A percentile compares a stretch with the other conserved stretches of the same genome.
Conservation (phyloP, 345 rosid genomes). For the Moricandia moricandioides region DNA sequence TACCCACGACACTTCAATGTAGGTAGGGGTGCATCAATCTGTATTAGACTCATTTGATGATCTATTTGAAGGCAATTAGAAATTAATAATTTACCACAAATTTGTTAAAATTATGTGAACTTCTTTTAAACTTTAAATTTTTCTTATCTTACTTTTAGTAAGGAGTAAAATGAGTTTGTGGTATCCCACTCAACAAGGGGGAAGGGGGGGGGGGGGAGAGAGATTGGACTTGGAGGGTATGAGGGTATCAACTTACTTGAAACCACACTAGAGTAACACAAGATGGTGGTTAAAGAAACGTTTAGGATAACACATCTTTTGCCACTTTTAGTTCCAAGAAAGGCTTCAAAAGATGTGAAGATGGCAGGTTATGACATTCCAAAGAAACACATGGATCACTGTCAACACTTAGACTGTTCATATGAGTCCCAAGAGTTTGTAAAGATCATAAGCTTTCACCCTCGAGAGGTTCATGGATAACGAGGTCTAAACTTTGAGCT, state of each 20-base stretch:
- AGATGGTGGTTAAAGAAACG: constrained; percentile 12
- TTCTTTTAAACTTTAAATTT: no score
- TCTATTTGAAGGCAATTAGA: no score
- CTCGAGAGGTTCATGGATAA: constrained; percentile 28
- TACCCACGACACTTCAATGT: not conserved
- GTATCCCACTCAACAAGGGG: constrained; percentile 34
- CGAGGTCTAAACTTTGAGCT: constrained; percentile 47
- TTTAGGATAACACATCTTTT: constrained; percentile 3
- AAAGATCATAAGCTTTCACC: constrained; percentile 20
- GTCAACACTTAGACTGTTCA: constrained; percentile 43
- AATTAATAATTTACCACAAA: no score
- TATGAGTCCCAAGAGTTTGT: constrained; percentile 22
- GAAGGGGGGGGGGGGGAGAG: constrained; percentile 38
- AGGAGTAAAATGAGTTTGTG: no score
- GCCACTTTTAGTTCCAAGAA: constrained; percentile 27
- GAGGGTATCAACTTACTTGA: constrained; percentile 28
- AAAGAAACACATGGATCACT: constrained; percentile 33
- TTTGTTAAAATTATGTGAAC: no score
- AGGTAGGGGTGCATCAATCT: not conserved
- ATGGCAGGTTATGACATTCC: constrained; percentile 15
- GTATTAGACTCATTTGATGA: not conserved
- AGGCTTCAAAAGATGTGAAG: constrained; percentile 19
- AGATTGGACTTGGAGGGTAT: constrained; percentile 3
- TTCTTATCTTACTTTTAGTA: no score
- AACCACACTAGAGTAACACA: constrained; percentile 31